Conservation (phyloP, 2,329 filamentous ascomycete species). For the Chalaropsis ovoidea region DNA sequence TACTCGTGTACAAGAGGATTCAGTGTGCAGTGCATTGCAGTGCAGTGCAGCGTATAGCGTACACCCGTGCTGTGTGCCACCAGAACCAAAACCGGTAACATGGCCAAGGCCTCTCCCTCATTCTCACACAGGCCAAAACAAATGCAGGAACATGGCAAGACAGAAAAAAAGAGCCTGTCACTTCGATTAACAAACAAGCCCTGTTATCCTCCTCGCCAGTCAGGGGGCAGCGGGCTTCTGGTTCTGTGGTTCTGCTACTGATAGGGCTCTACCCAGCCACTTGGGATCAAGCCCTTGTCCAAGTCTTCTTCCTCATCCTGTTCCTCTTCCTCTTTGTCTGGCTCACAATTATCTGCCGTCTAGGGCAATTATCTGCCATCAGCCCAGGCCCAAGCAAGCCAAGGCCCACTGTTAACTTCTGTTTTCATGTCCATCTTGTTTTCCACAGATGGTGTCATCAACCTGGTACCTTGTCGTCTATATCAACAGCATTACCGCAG, state of each 20-base stretch:
- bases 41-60: no score
- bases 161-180: neutral
- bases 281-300: slow-evolving; percentile 15
- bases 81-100: neutral
- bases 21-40: no score
- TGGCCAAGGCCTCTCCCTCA: neutral
- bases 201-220: neutral
- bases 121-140: neutral
- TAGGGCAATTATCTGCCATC: neutral
- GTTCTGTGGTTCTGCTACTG: neutral
- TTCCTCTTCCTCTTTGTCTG: neutral
- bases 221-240: neutral
- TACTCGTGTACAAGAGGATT: no score
- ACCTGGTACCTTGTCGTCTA: neutral
- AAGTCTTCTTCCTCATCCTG: neutral
- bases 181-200: neutral
- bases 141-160: neutral
- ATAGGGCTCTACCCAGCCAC: slow-evolving; percentile 5
- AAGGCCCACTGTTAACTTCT: neutral
- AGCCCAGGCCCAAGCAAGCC: neutral
- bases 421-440: neutral
- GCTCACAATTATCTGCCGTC: neutral
- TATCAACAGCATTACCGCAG: neutral
- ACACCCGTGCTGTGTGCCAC: no score
- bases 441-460: neutral